phyloP scores from a whole-genome alignment of 768 basidiomycete genomes.

The Kwoniella newhampshirensis region DNA sequence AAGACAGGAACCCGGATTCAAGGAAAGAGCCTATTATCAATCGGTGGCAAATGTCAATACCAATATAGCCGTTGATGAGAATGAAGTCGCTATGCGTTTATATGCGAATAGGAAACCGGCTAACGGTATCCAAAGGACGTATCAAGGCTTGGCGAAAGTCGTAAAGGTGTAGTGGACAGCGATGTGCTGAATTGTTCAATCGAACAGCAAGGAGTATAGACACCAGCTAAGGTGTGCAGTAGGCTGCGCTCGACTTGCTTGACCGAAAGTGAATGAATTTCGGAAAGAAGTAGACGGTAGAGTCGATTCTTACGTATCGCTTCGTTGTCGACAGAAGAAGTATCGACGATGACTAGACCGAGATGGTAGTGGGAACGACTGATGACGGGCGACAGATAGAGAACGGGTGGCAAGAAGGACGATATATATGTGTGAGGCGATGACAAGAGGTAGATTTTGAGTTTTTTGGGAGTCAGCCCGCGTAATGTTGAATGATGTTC shows the following conservation, averaged over 20 bases:
- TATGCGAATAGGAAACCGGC: background rate
- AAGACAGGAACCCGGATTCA: background rate
- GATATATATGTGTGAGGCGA: background rate
- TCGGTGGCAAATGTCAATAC: background rate
- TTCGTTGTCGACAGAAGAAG: conserved; percentile 3
- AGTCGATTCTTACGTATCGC: background rate
- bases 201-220: conserved; percentile 10
- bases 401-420: background rate
- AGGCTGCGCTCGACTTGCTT: conserved; percentile 8
- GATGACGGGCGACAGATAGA: no score
- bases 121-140: conserved; percentile 2
- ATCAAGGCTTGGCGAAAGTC: conserved; percentile 1
- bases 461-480: no score
- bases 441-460: background rate
- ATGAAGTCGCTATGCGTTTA: background rate
- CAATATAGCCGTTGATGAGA: background rate
- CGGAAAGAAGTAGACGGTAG: background rate
- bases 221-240: conserved; percentile 20
- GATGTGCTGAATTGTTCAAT: background rate
- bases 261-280: background rate
- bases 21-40: background rate
- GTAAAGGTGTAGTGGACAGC: no score
- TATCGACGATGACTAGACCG: background rate
- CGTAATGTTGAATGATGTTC: background rate
- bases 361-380: conserved; percentile 3